Percentiles rank a stretch among this genome's conserved stretches.
These are phyloP conservation scores for Aphanomyces astaci DNA, from an alignment of 352 stramenopile genomes.

Conservation along the genomic window DNA sequence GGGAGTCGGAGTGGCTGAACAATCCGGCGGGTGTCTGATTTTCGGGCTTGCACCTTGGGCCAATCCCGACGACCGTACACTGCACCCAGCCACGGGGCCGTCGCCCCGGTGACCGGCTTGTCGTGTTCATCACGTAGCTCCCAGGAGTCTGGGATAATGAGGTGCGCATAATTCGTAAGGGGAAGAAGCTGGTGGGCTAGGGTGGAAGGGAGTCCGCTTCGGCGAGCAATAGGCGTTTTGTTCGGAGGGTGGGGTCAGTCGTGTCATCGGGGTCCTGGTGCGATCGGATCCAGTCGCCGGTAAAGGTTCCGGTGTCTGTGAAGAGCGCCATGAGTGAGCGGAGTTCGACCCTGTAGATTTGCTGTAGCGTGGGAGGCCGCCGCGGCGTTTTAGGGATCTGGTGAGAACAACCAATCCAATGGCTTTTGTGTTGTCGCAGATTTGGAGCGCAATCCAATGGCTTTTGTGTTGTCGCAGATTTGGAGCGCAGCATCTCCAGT, in stretches of 20 bases:
- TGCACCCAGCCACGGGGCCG: no score
- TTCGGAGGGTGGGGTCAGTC: background rate
- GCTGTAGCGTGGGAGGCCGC: background rate
- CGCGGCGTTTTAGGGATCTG: background rate
- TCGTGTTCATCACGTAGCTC: no score
- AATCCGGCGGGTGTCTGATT: background rate
- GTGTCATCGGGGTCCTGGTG: no score
- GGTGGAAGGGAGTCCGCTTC: background rate
- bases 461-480: no score
- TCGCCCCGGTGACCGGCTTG: no score
- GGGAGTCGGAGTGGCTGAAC: no score
- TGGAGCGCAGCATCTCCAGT: no score
- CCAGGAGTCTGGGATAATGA: no score
- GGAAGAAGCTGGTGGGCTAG: background rate
- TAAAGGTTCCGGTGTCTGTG: background rate
- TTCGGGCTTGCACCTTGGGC: background rate
- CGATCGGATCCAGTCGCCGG: background rate
- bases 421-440: no score
- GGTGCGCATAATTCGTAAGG: background rate
- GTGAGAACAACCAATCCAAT: background rate
- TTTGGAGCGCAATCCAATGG: no score
- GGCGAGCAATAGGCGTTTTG: background rate
- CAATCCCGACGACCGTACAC: no score
- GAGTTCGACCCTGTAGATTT: no score
- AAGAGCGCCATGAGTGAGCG: background rate